Conservation (phyloP, 73 alveolate species). For the Tetrahymena elliotti region DNA sequence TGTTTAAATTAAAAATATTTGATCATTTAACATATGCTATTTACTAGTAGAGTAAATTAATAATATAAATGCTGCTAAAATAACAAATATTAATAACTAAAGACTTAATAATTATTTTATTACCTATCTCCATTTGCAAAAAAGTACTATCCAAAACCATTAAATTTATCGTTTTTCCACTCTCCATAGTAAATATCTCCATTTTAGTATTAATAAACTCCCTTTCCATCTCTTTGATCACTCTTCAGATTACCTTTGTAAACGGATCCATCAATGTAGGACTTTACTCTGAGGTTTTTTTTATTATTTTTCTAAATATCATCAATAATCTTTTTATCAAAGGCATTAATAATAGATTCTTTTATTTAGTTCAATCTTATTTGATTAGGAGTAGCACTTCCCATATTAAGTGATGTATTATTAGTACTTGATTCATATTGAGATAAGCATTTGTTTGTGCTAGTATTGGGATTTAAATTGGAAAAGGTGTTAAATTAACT, state of each 20-base stretch:
- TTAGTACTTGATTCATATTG: not conserved
- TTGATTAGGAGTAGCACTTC: not conserved
- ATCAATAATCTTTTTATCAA: not conserved
- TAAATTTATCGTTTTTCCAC: conserved; percentile 42
- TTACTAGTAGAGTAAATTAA: too few species aligned
- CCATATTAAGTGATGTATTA: not conserved
- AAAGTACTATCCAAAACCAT: conserved; percentile 27
- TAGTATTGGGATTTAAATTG: not conserved
- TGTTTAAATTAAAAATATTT: too few species aligned
- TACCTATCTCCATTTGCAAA: conserved; percentile 29
- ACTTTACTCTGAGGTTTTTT: not conserved
- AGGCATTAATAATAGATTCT: not conserved
- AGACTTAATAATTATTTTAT: not conserved
- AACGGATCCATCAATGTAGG: not conserved
- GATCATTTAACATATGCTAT: too few species aligned
- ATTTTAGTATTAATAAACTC: conserved; percentile 13
- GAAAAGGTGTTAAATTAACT: not conserved
- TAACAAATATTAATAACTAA: too few species aligned
- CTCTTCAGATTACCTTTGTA: not conserved
- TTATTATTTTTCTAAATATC: not conserved
- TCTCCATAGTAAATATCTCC: conserved; percentile 54
- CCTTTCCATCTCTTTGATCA: not conserved
- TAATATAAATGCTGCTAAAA: too few species aligned
- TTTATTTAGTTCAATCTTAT: not conserved
- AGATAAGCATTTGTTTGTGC: not conserved